Evolutionary conservation across 2,329 filamentous ascomycete genomes (phyloP), one percentile per base, ranked within the genome.

Genomic region (Colletotrichum somersetense): DNA sequence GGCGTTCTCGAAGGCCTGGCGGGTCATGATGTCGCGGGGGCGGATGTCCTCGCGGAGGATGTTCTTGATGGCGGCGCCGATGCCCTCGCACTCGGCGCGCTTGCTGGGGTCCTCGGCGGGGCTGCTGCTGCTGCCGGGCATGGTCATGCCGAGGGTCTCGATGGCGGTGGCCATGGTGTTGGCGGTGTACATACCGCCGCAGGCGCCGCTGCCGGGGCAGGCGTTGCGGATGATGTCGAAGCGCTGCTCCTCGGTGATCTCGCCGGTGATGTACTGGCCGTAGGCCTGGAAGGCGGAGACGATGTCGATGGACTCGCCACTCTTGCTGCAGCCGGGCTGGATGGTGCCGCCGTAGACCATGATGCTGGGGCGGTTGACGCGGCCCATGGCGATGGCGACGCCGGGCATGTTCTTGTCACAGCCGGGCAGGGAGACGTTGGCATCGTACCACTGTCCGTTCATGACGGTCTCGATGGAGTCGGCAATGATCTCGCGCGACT

Each of bases 361-460:
- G 80, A 99, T 87, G 77, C 93, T 95, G 40, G 96, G 96, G 58
- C 96, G 88, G 86, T 99, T 98, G 76, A 98, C 91, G 77, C 96
- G 90, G 48, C 95, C 96, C 93, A 98, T 98, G 68, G 95, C 96
- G 79, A 96, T 96, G 77, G 95, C 85, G 16, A 96, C 93, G 82
- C 93, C 93, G 1, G 95, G 95, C 96, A 99, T 98, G 85, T 99
- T 99, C 91, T 99, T 99, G 89, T 99, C 96, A 84, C 96, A 99
- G 61, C 96, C 96, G 18, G 96, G 96, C 78, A 99, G 93, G 65
- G 94, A 97, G 80, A 99, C 93, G 83, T 98, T 98, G 77, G 91
- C 96, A 82, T 99, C 96, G 81, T 99, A 98, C 95, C 95, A 98
- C 84, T 99, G 96, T 20, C 95, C 96, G 76, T 95, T 92, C 95